Base-by-base conservation (phyloP, 129 eudicot species). In the Dittrichia graveolens region DNA sequence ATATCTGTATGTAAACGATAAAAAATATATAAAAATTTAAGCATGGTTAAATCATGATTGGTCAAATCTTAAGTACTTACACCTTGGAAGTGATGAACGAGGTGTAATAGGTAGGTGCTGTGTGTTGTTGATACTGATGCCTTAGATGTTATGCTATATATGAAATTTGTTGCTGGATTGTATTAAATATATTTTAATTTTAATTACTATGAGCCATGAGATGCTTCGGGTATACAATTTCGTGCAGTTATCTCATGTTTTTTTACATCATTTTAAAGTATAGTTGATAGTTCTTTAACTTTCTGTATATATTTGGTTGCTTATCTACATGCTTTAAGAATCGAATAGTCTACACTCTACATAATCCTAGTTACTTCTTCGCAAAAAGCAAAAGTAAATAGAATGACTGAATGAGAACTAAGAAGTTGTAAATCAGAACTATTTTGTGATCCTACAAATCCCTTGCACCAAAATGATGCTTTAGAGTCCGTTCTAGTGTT, bases 281-380 rank as follows among this genome's bases (percentile, higher is more conserved):
- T 47, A 47, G 5, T 47, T 47, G 13, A 47, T 47, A 47, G 5
- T 47, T 47, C 13, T 10, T 47, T 47, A 47, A 3, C 14, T 5
- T 59, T 35, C 13, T 41, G 31, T 16, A 41, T 16, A 63, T 41
- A 18, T 35, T 63, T 40, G 38, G 50, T 16, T 18, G 38, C 1
- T 42, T 63, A 63, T 63, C 35, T 63, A 10, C 15, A 63, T 18
- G 52, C 35, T 63, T 50, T 2, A 43, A 65, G 49, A 65, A 40
- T 43, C 40, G 3, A 57, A 64, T n/a, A 2, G 56, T 50, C n/a
- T 24, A 24, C 31, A 6, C 4, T 8, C 1, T 5, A 5, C 12
- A 47, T 12, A 9, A 11, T 18, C 53, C 13, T 19, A n/a, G 0
- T 64, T 64, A 64, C 8, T 42, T 65, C 31, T 65, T 6, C 6